These are phyloP conservation scores for Pneumocystis carinii DNA, from an alignment of 1,139 yeast species.

Conservation along the genomic window DNA sequence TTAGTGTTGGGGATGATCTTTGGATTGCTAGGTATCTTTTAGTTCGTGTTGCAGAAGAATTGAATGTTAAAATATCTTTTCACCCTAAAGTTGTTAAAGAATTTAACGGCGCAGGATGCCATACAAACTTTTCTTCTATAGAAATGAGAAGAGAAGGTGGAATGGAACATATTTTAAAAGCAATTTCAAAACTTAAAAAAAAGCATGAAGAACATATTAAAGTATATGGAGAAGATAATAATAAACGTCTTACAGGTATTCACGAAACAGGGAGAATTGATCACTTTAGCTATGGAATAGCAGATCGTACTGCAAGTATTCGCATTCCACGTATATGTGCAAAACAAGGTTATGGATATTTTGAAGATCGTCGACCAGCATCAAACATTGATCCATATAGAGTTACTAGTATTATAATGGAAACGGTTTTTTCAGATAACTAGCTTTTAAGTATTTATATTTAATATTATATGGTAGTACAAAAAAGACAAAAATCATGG, in stretches of 20 bases:
- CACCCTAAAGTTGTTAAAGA: slow-evolving; percentile 98
- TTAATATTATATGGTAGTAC: not conserved
- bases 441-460: not conserved
- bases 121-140: slow-evolving; percentile 91
- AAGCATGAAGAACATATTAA: slow-evolving; percentile 95
- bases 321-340: slow-evolving; percentile 98
- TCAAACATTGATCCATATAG: slow-evolving; percentile 97
- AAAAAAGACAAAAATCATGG: not conserved
- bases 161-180: slow-evolving; percentile 81
- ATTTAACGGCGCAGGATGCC: slow-evolving; percentile 99
- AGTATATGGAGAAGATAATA: slow-evolving; percentile 90
- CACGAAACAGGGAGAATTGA: slow-evolving; percentile 96
- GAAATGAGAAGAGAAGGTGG: slow-evolving; percentile 91
- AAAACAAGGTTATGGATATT: slow-evolving; percentile 94
- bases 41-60: slow-evolving; percentile 94
- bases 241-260: slow-evolving; percentile 87
- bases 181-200: slow-evolving; percentile 83
- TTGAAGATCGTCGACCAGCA: slow-evolving; percentile 97
- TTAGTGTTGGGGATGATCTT: slow-evolving; percentile 90
- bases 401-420: slow-evolving; percentile 37
- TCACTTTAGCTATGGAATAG: slow-evolving; percentile 88
- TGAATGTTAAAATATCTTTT: slow-evolving; percentile 94
- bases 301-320: slow-evolving; percentile 98
- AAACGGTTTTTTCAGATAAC: slow-evolving; percentile 1
- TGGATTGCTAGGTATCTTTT: slow-evolving; percentile 91